Evolutionary conservation across 441 rosid genomes (phyloP), one percentile per base, ranked within the genome.

Genomic region (Aleurites moluccanus): DNA sequence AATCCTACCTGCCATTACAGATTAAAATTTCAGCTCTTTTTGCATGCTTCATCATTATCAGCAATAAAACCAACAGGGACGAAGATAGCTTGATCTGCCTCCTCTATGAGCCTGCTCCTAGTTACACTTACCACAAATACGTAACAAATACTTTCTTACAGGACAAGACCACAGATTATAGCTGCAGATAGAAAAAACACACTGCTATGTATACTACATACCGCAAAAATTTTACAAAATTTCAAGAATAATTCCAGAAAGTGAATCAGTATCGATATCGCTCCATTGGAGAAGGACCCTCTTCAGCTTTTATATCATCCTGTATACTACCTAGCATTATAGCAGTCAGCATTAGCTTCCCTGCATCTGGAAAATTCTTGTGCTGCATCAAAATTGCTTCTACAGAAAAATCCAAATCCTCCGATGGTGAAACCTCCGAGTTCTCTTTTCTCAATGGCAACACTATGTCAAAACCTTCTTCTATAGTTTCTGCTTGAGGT

Each of bases 341-440:
- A 0, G 98, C 94, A 53, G 89, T 90, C 80, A 90, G 74, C 97
- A 96, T 93, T 50, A 93, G 86, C 83, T 92, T 93, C 47, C 98
- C 98, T 0, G 96, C 99, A 15, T 92, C 91, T 0, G 97, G 91
- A 47, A 85, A 96, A 84, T 86, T 89, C 76, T 84, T 89, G 73
- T 93, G 98, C 79, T 87, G 92, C 96, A 89, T 92, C 87, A 96
- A 64, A 67, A 96, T 82, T 16, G 87, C 87, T 81, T 96, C 99
- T 0, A 96, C 96, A 0, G 91, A 90, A 52, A 76, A 84, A 44
- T 75, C 83, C 15, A 70, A 53, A 64, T 87, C 89, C 72, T 86
- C 81, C 55, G 28, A 52, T 69, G 44, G 44, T 1, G 76, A 23
- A 44, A 25, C 80, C 61, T 84, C 88, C 6, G 60, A 2, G 69